A percentile compares a stretch with the other conserved stretches of the same genome.
phyloP scores from a whole-genome alignment of 306 rosid species.

The Quercus agrifolia region DNA sequence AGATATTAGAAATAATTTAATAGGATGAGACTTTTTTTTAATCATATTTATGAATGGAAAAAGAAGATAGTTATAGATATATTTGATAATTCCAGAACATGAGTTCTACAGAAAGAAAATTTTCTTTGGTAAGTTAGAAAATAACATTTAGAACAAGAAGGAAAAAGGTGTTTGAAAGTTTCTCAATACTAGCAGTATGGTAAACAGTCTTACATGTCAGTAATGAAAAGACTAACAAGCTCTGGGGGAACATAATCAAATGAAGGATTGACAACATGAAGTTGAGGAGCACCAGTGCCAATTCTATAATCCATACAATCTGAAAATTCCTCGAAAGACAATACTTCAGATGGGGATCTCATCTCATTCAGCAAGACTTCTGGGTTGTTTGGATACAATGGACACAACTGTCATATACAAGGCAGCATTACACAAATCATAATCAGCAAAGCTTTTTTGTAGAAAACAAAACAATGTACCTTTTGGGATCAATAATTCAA shows the following conservation, averaged over 20 bases:
- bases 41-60: too few species aligned
- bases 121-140: not conserved
- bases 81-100: too few species aligned
- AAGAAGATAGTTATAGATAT: too few species aligned
- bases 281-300: constrained; percentile 65
- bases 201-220: constrained; percentile 79
- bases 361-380: constrained; percentile 78
- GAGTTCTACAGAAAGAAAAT: too few species aligned
- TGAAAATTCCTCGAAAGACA: constrained; percentile 93
- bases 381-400: constrained; percentile 96
- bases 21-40: too few species aligned
- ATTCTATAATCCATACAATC: constrained; percentile 84
- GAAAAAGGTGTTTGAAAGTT: too few species aligned
- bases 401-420: constrained; percentile 69
- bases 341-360: constrained; percentile 95
- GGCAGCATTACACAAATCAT: constrained; percentile 20
- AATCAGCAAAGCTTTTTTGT: too few species aligned
- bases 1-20: too few species aligned
- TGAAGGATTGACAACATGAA: constrained; percentile 84
- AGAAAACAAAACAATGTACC: not conserved
- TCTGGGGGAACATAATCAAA: constrained; percentile 94
- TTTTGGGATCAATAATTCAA: not conserved
- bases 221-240: constrained; percentile 84
- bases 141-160: not conserved
- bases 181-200: too few species aligned